Evolutionary conservation across 495 filamentous ascomycete species (phyloP).

Genomic region (Thozetella sp.): DNA sequence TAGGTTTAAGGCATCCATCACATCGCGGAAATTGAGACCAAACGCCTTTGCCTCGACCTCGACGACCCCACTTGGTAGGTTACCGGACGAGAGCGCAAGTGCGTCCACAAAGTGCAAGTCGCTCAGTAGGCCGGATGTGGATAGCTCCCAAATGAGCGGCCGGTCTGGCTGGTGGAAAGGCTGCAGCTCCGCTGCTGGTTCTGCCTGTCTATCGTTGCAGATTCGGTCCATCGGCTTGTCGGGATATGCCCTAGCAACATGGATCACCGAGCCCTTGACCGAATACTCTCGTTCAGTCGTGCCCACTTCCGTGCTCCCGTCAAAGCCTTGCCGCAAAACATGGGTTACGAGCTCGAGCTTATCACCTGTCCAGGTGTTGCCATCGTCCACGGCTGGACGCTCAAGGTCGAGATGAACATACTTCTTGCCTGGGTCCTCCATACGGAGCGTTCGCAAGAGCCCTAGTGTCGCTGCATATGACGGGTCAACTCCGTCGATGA

Average conservation of each 20-base stretch:
- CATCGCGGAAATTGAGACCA: slow-evolving; percentile 38
- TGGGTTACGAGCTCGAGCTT: slow-evolving; percentile 4
- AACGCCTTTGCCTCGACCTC: slow-evolving; percentile 37
- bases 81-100: slow-evolving; percentile 4
- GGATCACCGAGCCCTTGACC: slow-evolving; percentile 10
- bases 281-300: slow-evolving; percentile 18
- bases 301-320: not conserved
- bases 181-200: slow-evolving; percentile 8
- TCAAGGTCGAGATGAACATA: slow-evolving; percentile 16
- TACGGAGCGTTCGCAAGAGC: slow-evolving; percentile 12
- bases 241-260: slow-evolving; percentile 14
- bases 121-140: slow-evolving; percentile 25
- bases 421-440: slow-evolving; percentile 13
- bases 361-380: slow-evolving; percentile 4
- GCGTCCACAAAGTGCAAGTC: slow-evolving; percentile 27
- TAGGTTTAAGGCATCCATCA: slow-evolving; percentile 28
- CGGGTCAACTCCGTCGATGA: slow-evolving; percentile 1
- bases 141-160: slow-evolving; percentile 22
- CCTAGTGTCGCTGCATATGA: slow-evolving; percentile 8
- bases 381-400: not conserved
- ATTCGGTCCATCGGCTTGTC: slow-evolving; percentile 15
- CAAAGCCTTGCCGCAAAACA: slow-evolving; percentile 10
- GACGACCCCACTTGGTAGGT: slow-evolving; percentile 21
- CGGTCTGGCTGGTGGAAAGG: slow-evolving; percentile 19
- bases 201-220: slow-evolving; percentile 5